These are phyloP conservation scores for Phycomyces blakesleeanus DNA, from an alignment of 192 early-diverging fungal species.

Conservation along the genomic window DNA sequence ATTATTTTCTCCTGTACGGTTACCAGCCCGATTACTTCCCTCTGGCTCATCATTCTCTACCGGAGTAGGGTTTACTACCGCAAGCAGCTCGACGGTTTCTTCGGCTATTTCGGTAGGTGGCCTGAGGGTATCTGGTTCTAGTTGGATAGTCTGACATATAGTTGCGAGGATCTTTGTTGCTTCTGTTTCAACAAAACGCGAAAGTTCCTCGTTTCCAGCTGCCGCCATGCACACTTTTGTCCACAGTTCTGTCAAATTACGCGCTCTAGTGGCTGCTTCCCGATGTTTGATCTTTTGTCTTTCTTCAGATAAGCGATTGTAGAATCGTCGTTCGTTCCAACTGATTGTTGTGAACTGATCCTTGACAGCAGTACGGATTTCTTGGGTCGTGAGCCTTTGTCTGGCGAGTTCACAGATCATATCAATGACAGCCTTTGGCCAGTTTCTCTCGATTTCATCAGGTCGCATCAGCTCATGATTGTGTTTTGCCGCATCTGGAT, in stretches of 20 bases:
- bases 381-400: conserved; percentile 41
- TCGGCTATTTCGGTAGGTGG: not conserved
- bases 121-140: not conserved
- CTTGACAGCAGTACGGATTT: conserved; percentile 38
- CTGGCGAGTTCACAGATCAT: conserved; percentile 46
- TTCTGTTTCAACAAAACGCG: conserved; percentile 17
- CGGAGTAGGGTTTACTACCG: not conserved
- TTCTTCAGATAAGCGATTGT: conserved; percentile 56
- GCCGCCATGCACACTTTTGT: conserved; percentile 41
- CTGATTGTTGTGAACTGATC: conserved; percentile 42
- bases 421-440: conserved; percentile 47
- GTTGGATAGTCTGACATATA: conserved; percentile 14
- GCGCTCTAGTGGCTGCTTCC: conserved; percentile 44
- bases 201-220: conserved; percentile 32
- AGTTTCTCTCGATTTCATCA: conserved; percentile 48
- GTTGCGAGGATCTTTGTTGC: conserved; percentile 1
- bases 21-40: not conserved
- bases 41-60: not conserved
- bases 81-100: not conserved
- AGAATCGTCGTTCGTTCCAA: conserved; percentile 58
- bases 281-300: conserved; percentile 46
- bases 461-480: conserved; percentile 52
- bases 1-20: not conserved
- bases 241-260: conserved; percentile 39
- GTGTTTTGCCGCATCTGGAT: conserved; percentile 49